Evolutionary conservation across 495 filamentous ascomycete species (phyloP), one percentile per base, ranked within the genome.

Genomic region (Aspergillus leporis): DNA sequence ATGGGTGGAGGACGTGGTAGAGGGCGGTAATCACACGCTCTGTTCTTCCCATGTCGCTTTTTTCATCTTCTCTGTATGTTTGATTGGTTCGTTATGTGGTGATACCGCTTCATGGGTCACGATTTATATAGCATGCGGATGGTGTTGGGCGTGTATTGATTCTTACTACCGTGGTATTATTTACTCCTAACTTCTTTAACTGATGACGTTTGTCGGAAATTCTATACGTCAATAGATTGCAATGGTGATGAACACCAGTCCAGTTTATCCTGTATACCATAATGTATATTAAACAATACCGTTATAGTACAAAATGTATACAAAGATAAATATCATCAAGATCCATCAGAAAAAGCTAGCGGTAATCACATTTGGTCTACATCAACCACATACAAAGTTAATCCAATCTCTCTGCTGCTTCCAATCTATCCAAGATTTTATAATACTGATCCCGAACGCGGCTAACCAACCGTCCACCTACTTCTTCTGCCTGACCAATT

Each of bases 1-100:
- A 83, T 85, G 79, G 84, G 87, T 25, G 86, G 71, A 61, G 75
- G 75, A 60, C 66, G 74, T 34, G 69, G 72, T 32, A 61, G 74
- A 49, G 74, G 77, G 56, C 70, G 76, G 61, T 80, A 70, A 66
- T 61, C 13, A 21, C 0, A 30, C 28, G 8, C 25, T 55, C 25
- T 34, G 40, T 38, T 36, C 43, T 41, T 34, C 40, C 41, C 21
- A 3, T 41, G 34, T 12, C 28, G 9, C 23, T 48, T 54, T 47
- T 28, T 21, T 25, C 38, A 48, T 45, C 45, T 47, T 49, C 6
- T 59, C 28, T 40, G 9, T 54, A 3, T 16, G 41, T 7, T 38
- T 50, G 50, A 36, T 49, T 21, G 16, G n/a, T 55, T 43, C 32
- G 53, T 12, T 22, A 28, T 25, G 22, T 38, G 55, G 38, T 57